Evolutionary conservation across 805 yeast species (phyloP), one percentile per base, ranked within the genome.

Genomic region (Cyberlindnera samutprakarnensis): DNA sequence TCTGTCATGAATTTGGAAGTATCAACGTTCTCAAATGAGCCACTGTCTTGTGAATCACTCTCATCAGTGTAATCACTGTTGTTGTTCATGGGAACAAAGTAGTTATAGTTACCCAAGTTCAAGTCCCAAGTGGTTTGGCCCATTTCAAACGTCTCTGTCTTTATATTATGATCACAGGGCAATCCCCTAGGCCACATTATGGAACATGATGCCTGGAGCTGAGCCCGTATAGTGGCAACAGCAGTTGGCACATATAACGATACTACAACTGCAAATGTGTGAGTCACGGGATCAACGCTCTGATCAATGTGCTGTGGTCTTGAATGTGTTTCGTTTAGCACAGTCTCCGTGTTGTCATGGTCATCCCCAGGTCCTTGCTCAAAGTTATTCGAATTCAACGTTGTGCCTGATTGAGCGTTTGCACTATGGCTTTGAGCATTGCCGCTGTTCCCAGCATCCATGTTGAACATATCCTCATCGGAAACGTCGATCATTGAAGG

Each of bases 121-220:
- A 67, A 47, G n/a, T 50, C 49, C 79, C 80, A 74, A 25, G 58
- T 61, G 37, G 64, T 35, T 17, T 54, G 50, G 3, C 78, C 78
- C 6, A 70, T 54, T 27, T 61, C 62, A 46, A 68, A 73, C 27
- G 54, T 55, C 41, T 75, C 81, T 36, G 59, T 67, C 21, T 54
- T 50, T 24, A 59, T 61, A 4, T 57, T 36, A 32, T 64, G 64
- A 31, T 66, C 62, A 25, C 68, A 67, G 2, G 72, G 72, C 12
- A 73, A 71, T 9, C 72, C 72, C 23, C 62, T 57, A 5, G 72
- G 72, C 81, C 81, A 75, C 35, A 63, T 52, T 4, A 71, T 59
- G 32, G 62, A 57, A 6, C 67, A 62, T 5, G 54, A 38, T 2
- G 75, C 63, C 33, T 56, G 61, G 31, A 75, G 56, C 31, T 64